Base-by-base conservation (phyloP, 176 grass and related monocot genomes). In the Bolboschoenus planiculmis region DNA sequence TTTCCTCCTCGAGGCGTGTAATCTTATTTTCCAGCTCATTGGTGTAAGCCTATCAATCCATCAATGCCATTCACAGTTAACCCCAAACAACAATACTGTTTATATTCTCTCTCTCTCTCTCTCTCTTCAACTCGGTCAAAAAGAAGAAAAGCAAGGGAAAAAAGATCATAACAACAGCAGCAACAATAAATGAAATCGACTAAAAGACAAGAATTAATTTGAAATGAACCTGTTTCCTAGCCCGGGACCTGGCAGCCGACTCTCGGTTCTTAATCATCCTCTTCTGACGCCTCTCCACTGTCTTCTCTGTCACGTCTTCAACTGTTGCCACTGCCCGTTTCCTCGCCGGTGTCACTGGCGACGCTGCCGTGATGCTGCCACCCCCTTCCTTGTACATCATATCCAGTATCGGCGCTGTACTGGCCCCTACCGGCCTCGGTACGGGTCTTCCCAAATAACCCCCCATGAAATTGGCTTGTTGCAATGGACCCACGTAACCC, bases 221-320 rank as follows among this genome's bases (percentile, higher is more conserved):
- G 6, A 76, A 50, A 50, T 26, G 10, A 62, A 97, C 95, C 90
- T 92, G 92, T 86, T 92, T 97, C 81, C 95, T 86, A 71, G 95
- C 90, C 67, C 95, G 85, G 34, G 95, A 97, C 83, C 95, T 85
- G 61, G 95, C 95, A 34, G 92, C 95, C 11, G 95, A 97, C 50
- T 97, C 95, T 36, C 95, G 83, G 65, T 97, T 97, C 82, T 97
- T 97, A 82, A 97, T 97, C 95, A 97, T 97, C 64, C 92, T 88
- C 90, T 97, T 97, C 82, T 92, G 93, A 51, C 92, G 83, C 61
- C 88, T 93, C 81, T 97, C 95, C 39, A 92, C 89, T 24, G 80
- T 91, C 58, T 87, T 91, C 85, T 86, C 83, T 40, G 62, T 83
- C n/a, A 39, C 75, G 0, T 48, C 67, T 58, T 64, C 60, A 73